phyloP scores from a whole-genome alignment of 805 yeast species.

The Metschnikowia rubicola region DNA sequence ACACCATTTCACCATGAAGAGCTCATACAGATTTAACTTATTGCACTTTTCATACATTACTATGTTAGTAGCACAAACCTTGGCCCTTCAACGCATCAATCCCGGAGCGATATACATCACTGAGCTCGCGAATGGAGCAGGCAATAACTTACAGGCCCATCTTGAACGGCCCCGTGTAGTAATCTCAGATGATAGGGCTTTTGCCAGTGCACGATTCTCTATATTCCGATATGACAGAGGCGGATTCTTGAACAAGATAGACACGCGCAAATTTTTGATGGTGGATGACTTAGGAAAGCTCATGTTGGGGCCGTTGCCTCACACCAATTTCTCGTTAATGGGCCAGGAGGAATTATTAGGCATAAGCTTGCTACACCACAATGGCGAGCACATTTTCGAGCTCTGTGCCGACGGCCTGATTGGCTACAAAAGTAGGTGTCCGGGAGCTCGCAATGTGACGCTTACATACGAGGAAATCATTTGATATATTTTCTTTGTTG shows the following conservation, averaged over 20 bases:
- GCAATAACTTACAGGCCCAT: no score
- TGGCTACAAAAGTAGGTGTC: slow-evolving; percentile 4
- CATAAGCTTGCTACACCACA: background rate
- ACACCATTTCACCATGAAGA: no score
- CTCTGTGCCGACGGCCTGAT: slow-evolving; percentile 6
- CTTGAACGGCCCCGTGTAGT: no score
- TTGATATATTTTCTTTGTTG: no score
- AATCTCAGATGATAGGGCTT: no score
- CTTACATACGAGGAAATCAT: background rate
- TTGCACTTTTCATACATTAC: no score
- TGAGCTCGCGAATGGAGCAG: no score
- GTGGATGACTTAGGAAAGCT: background rate
- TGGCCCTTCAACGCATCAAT: no score
- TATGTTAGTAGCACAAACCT: no score
- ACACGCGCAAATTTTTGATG: background rate
- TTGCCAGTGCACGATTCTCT: slow-evolving; percentile 1
- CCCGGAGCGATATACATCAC: no score
- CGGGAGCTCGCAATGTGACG: background rate
- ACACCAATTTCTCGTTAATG: background rate
- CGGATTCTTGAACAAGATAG: background rate
- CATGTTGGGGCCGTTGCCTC: background rate
- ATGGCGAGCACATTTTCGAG: slow-evolving; percentile 1
- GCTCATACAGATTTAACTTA: no score
- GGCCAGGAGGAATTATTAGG: background rate
- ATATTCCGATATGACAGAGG: background rate